Evolutionary conservation across 805 yeast species (phyloP), one percentile per base, ranked within the genome.

Genomic region (Saccharomyces jurei): DNA sequence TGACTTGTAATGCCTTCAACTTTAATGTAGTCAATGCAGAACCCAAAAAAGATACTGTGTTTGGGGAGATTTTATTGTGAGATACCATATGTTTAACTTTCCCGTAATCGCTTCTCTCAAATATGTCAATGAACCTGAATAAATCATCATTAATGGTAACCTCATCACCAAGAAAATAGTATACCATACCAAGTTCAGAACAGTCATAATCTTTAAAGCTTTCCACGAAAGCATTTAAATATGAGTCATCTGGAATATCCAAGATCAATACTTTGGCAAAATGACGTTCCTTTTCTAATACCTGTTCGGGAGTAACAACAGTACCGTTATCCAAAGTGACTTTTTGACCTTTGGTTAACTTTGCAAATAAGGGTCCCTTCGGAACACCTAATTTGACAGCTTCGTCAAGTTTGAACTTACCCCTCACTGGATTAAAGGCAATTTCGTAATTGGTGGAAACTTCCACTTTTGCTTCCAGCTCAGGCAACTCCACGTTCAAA

Each of bases 361-460:
- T 65, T 13, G 83, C 80, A 67, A 74, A 89, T 26, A 77, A 64
- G 6, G 77, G 73, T 0, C 94, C 90, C 3, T 80, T 79, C 30
- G 85, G 84, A 8, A 92, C 80, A 0, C 91, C 90, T 22, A 90
- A 70, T 48, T 73, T 80, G 25, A 69, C 72, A 1, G 98, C 97
- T 62, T 77, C 82, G 8, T 75, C 72, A 0, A 81, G 80, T 55
- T 81, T 74, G 64, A 94, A 94, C 63, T 79, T 85, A 0, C 99
- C 98, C 62, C 97, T 74, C 0, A 80, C 74, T 0, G 90, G 82
- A 46, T 79, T 72, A 47, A 88, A 80, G 28, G 81, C 77, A 6
- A 92, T 73, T n/a, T 88, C 75, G 66, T 86, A 91, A 61, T 79
- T 82, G 2, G 89, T 77, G 0, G 94, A 76, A 4, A 54, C 56